phyloP scores from a whole-genome alignment of 1,284 basidiomycete species.

The Rhizoctonia solani region DNA sequence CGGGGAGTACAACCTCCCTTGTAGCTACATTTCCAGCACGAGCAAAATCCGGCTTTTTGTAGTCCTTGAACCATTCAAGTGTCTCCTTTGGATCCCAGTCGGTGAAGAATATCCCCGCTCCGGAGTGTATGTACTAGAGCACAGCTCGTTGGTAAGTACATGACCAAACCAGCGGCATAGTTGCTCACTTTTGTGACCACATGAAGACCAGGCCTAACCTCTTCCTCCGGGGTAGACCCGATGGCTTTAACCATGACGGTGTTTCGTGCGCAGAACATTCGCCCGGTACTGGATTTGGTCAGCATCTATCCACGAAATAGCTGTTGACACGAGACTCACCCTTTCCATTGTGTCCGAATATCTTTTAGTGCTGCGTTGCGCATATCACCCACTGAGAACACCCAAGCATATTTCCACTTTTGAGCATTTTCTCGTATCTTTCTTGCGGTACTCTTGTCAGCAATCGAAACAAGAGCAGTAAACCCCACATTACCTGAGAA shows the following conservation, averaged over 20 bases:
- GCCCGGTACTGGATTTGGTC: conserved; percentile 62
- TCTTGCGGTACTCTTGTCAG: conserved; percentile 3
- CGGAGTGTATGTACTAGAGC: conserved; percentile 24
- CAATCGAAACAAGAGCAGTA: neutral
- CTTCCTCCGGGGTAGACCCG: conserved; percentile 85
- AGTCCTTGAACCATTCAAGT: conserved; percentile 92
- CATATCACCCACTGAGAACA: conserved; percentile 95
- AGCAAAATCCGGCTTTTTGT: conserved; percentile 89
- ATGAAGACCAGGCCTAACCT: conserved; percentile 79
- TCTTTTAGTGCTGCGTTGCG: conserved; percentile 94
- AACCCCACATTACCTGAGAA: conserved; percentile 61
- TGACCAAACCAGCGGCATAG: conserved; percentile 13
- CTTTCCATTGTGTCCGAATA: conserved; percentile 91
- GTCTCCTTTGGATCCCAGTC: conserved; percentile 87
- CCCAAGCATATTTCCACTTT: conserved; percentile 93
- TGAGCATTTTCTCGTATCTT: conserved; percentile 78
- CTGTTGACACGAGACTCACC: conserved; percentile 58
- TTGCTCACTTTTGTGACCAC: conserved; percentile 74
- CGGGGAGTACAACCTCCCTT: conserved; percentile 75
- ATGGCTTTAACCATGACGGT: conserved; percentile 96
- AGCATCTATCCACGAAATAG: neutral
- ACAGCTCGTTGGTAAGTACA: conserved; percentile 1
- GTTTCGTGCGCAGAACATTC: conserved; percentile 92
- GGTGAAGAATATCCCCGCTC: conserved; percentile 89
- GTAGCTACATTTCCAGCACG: conserved; percentile 83